phyloP scores from a whole-genome alignment of 1,284 basidiomycete genomes.

The Leccinum angustisporum region DNA sequence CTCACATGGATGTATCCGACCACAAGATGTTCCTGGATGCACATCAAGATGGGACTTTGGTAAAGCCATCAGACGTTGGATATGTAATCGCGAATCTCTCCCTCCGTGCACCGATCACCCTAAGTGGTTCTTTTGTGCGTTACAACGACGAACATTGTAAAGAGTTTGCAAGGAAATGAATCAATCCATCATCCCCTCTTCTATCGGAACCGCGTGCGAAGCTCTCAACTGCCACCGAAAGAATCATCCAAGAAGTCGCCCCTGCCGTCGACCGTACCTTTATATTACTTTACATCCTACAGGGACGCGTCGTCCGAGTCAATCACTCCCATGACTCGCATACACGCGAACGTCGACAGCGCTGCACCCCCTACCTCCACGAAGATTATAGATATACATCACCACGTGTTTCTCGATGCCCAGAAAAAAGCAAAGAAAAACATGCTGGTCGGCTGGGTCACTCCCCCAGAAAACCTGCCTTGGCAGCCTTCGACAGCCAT shows the following conservation, averaged over 20 bases:
- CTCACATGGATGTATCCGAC: slow-evolving; percentile 52
- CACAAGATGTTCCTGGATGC: slow-evolving; percentile 60
- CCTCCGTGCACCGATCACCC: slow-evolving; percentile 50
- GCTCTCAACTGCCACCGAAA: slow-evolving; percentile 8
- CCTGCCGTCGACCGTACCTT: not conserved
- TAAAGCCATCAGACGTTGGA: slow-evolving; percentile 69
- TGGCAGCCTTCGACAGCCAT: slow-evolving; percentile 62
- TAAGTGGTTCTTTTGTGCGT: slow-evolving; percentile 75
- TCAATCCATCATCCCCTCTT: slow-evolving; percentile 6
- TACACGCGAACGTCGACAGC: slow-evolving; percentile 1
- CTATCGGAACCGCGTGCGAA: slow-evolving; percentile 19
- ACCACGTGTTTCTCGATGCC: slow-evolving; percentile 63
- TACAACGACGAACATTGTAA: slow-evolving; percentile 68
- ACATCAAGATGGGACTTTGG: slow-evolving; percentile 62
- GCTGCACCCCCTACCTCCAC: slow-evolving; percentile 1
- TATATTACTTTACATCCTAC: slow-evolving; percentile 4
- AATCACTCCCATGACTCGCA: slow-evolving; percentile 16
- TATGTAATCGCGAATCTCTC: slow-evolving; percentile 74
- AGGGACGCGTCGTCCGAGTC: not conserved
- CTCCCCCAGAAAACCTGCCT: slow-evolving; percentile 60
- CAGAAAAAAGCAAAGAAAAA: slow-evolving; percentile 47
- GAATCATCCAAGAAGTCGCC: slow-evolving; percentile 18
- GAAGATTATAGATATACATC: slow-evolving; percentile 63
- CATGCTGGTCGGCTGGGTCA: slow-evolving; percentile 52
- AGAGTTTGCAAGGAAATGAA: slow-evolving; percentile 45